Percentiles rank a stretch among this genome's conserved stretches.
phyloP scores from a whole-genome alignment of 2,329 filamentous ascomycete genomes.

The Colletotrichum sp. region DNA sequence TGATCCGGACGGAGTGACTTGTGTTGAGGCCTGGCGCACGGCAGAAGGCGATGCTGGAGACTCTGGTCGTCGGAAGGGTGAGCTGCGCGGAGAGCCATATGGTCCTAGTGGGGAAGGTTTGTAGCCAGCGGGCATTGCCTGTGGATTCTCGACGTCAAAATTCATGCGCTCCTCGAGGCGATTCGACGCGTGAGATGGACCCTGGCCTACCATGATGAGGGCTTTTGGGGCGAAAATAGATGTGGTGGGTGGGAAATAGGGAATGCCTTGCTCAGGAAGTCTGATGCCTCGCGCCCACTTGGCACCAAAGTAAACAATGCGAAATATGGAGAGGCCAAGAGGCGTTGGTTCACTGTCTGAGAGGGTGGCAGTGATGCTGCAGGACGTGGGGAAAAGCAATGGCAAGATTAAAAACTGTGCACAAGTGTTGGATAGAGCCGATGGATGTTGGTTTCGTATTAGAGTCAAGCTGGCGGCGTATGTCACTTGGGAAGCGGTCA shows the following conservation, averaged over 20 bases:
- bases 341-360: neutral
- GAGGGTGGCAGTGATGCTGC: neutral
- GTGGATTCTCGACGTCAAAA: slow-evolving; percentile 18
- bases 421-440: neutral
- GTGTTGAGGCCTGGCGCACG: slow-evolving; percentile 57
- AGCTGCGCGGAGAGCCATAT: slow-evolving; percentile 72
- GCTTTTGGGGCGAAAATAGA: neutral
- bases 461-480: neutral
- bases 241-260: slow-evolving; percentile 7
- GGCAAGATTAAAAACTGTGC: neutral
- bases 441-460: neutral
- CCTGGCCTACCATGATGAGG: slow-evolving; percentile 16
- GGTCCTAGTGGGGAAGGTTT: slow-evolving; percentile 72
- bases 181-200: slow-evolving; percentile 1
- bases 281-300: slow-evolving; percentile 12
- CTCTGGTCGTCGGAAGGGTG: slow-evolving; percentile 67
- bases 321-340: slow-evolving; percentile 13
- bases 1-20: slow-evolving; percentile 63
- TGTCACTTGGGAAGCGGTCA: neutral
- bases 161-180: slow-evolving; percentile 14
- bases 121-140: slow-evolving; percentile 64
- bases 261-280: slow-evolving; percentile 18
- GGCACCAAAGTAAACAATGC: slow-evolving; percentile 20
- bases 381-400: neutral
- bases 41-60: slow-evolving; percentile 70